Conservation (phyloP, 2,329 filamentous ascomycete species). For the Penicillium sp. region DNA sequence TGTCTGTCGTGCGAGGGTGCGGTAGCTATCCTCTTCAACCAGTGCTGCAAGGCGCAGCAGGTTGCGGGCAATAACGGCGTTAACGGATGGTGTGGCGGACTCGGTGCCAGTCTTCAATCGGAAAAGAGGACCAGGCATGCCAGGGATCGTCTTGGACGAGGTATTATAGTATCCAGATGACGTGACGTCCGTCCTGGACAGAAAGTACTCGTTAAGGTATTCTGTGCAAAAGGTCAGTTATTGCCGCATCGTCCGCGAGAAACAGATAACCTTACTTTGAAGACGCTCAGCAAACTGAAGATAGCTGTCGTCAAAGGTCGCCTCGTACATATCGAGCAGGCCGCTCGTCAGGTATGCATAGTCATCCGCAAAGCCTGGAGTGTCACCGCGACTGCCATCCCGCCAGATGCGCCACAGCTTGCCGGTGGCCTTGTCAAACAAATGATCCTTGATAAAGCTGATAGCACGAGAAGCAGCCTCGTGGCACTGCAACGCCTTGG, state of each 20-base stretch:
- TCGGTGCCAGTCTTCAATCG: constrained; percentile 96
- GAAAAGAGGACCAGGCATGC: constrained; percentile 69
- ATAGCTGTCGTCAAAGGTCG: constrained; percentile 76
- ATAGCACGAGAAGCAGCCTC: constrained; percentile 71
- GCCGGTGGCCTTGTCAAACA: constrained; percentile 70
- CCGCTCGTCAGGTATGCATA: constrained; percentile 89
- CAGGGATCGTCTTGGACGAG: constrained; percentile 59
- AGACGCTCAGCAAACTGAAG: constrained; percentile 81
- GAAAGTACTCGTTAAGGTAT: constrained; percentile 77
- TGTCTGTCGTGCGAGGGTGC: constrained; percentile 71
- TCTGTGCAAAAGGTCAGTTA: constrained; percentile 52
- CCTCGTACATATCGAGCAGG: constrained; percentile 81
- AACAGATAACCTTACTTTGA: constrained; percentile 63
- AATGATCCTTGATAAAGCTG: constrained; percentile 71
- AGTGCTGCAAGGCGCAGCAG: constrained; percentile 79
- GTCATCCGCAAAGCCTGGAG: constrained; percentile 85
- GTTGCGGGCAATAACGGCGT: constrained; percentile 84
- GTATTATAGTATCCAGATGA: constrained; percentile 52
- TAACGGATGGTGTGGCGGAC: constrained; percentile 85
- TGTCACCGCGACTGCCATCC: constrained; percentile 66
- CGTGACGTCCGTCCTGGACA: constrained; percentile 62
- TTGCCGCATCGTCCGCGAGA: not conserved
- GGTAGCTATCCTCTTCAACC: constrained; percentile 69
- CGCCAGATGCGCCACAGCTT: constrained; percentile 77
- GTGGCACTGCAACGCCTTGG: constrained; percentile 66